phyloP scores from a whole-genome alignment of 2,329 filamentous ascomycete species.

The Penicillium expansum region DNA sequence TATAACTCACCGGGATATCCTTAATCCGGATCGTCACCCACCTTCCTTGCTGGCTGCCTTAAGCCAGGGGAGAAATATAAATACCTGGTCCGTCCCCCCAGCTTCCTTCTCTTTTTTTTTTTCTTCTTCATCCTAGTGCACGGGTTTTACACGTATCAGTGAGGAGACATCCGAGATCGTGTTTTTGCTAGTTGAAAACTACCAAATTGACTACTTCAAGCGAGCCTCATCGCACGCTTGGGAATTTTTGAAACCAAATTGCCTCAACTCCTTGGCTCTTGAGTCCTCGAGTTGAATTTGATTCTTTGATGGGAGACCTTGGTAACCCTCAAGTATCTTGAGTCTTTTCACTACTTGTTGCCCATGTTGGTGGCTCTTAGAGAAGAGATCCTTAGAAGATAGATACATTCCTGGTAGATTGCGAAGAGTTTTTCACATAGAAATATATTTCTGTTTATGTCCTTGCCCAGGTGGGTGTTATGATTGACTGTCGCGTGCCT shows the following conservation, averaged over 20 bases:
- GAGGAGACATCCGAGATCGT: slow-evolving; percentile 83
- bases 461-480: too few relatives aligned
- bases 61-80: slow-evolving; percentile 23
- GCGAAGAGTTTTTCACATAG: too few relatives aligned
- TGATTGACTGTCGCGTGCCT: too few relatives aligned
- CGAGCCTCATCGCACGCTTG: slow-evolving; percentile 64
- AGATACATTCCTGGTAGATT: too few relatives aligned
- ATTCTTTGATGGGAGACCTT: slow-evolving; percentile 6
- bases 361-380: slow-evolving; percentile 38
- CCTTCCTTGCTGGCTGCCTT: slow-evolving; percentile 2
- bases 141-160: slow-evolving; percentile 79
- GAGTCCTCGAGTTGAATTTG: slow-evolving; percentile 17
- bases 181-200: slow-evolving; percentile 93
- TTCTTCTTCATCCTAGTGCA: slow-evolving; percentile 47
- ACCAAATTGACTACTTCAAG: slow-evolving; percentile 71
- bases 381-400: background rate
- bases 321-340: slow-evolving; percentile 4
- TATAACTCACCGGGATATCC: too few relatives aligned
- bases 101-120: slow-evolving; percentile 33
- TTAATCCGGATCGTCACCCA: background rate
- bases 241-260: slow-evolving; percentile 71
- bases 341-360: slow-evolving; percentile 42
- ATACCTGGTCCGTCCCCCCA: background rate
- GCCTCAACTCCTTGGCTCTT: slow-evolving; percentile 25
- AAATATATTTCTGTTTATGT: too few relatives aligned